Percentiles rank a stretch among this genome's conserved stretches.
Conservation (phyloP, 257 asterid species). For the Haberlea rhodopensis region DNA sequence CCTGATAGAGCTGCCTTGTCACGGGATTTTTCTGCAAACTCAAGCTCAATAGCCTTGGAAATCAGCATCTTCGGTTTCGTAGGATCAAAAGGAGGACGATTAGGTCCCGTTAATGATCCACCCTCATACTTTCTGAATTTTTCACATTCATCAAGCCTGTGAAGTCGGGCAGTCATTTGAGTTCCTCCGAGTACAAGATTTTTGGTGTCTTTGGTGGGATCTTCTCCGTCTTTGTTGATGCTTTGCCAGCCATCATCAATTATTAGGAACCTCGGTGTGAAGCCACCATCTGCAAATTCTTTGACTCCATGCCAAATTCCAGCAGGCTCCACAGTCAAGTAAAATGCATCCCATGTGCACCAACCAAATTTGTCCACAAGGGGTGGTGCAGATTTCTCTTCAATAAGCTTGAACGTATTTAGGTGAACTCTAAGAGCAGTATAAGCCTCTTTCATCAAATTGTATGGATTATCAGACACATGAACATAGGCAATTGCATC, state of each 20-base stretch:
- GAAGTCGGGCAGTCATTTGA: conserved; percentile 44
- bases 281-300: conserved; percentile 27
- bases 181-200: conserved; percentile 32
- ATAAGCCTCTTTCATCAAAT: conserved; percentile 36
- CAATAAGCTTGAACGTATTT: conserved; percentile 36
- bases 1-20: conserved; percentile 52
- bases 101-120: conserved; percentile 46
- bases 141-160: conserved; percentile 38
- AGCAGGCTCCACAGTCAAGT: conserved; percentile 41
- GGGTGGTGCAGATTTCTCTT: conserved; percentile 36
- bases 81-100: conserved; percentile 48
- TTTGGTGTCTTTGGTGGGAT: conserved; percentile 35
- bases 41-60: conserved; percentile 69
- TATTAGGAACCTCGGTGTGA: conserved; percentile 38
- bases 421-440: conserved; percentile 33
- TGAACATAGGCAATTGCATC: conserved; percentile 32
- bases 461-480: conserved; percentile 36
- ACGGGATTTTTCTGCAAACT: conserved; percentile 56
- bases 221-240: conserved; percentile 45
- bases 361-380: conserved; percentile 40
- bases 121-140: conserved; percentile 37
- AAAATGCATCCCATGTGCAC: conserved; percentile 57
- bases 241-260: conserved; percentile 60
- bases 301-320: conserved; percentile 45
- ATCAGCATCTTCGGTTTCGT: conserved; percentile 62